Percentiles rank a stretch among this genome's conserved stretches.
These are phyloP conservation scores for Aspergillus costaricaensis DNA, from an alignment of 2,329 filamentous ascomycete species.

Conservation along the genomic window DNA sequence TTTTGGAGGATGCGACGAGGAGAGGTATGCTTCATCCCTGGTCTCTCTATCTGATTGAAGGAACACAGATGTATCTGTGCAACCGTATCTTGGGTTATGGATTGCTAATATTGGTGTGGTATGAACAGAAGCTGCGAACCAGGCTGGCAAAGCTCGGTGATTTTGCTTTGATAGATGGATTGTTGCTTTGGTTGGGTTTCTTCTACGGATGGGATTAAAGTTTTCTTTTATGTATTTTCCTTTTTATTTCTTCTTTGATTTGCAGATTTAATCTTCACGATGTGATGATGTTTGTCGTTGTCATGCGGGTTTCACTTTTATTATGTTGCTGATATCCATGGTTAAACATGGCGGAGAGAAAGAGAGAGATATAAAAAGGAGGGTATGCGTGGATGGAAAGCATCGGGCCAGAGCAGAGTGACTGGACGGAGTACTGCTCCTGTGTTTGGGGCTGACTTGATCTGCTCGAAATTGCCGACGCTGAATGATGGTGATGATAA, in stretches of 20 bases:
- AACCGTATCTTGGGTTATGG: not conserved
- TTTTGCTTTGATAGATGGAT: constrained; percentile 6
- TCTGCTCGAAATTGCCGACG: too few species aligned
- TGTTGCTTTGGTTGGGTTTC: not conserved
- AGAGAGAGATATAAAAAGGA: not conserved
- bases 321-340: not conserved
- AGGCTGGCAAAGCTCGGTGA: constrained; percentile 52
- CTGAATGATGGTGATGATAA: too few species aligned
- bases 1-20: constrained; percentile 88
- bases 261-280: constrained; percentile 12
- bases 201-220: constrained; percentile 5
- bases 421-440: too few species aligned
- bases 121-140: constrained; percentile 50
- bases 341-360: not conserved
- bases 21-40: constrained; percentile 61
- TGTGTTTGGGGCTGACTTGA: too few species aligned
- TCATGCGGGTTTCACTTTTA: not conserved
- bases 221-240: constrained; percentile 15
- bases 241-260: constrained; percentile 4
- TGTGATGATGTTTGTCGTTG: constrained; percentile 13
- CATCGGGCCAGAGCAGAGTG: too few species aligned
- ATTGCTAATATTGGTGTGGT: constrained; percentile 14
- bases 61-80: not conserved
- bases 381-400: too few species aligned
- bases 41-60: not conserved